Base-by-base conservation (phyloP, 805 yeast species). In the Wickerhamiella nectarea region DNA sequence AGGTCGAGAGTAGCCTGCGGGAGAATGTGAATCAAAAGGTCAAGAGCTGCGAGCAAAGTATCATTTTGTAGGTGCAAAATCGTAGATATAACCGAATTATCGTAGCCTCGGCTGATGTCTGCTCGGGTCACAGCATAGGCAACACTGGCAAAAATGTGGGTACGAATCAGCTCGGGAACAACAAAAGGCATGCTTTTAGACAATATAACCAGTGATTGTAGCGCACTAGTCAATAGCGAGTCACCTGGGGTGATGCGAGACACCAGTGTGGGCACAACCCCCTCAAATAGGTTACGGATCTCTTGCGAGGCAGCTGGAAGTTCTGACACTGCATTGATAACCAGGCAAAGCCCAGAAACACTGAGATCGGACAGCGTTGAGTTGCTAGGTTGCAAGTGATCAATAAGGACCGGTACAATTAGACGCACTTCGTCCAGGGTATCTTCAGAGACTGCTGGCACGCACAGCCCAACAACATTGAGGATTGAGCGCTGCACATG, bases 401-500 rank as follows among this genome's bases (percentile, higher is more conserved):
- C 35, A 10, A 35, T 41, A 15, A 53, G 48, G 3, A 48, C 38
- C 2, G 51, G 50, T 17, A 48, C 46, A 17, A 50, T 41, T 12
- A 26, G 40, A 22, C 34, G 38, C 12, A 52, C 54, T 4, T 31
- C 33, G 3, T 61, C 61, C 39, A 75, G 71, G 49, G 72, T 71
- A 1, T 63, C 54, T 2, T 50, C 45, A 8, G 67, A 64, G 2
- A 80, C 65, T 34, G 64, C 63, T 8, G 69, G 64, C 50, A 84
- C 75, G 3, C 87, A 67, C 52, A 80, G 78, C 3, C 91, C 79
- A 14, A 80, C 80, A 29, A 82, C 80, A 0, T 68, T 63, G 28
- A 86, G 62, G 12, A 93, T 84, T 50, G 85, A 80, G 44, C 93
- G 66, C 59, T 89, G 97, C 0, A 94, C 82, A 62, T 84, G 94